These are phyloP conservation scores for Trametes sanguinea DNA, from an alignment of 768 basidiomycete species.

Conservation along the genomic window DNA sequence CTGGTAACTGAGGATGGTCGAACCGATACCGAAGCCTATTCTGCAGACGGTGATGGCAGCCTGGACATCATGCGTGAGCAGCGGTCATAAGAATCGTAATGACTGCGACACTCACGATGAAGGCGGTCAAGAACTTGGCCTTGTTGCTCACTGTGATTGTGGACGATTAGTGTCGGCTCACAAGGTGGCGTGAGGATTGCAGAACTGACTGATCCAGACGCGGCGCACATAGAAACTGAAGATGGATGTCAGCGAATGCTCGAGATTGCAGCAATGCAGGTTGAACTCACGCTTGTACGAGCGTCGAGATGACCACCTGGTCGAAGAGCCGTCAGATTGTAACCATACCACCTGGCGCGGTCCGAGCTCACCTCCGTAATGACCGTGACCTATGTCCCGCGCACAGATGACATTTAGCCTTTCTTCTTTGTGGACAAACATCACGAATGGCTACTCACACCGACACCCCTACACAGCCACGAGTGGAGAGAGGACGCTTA, in stretches of 20 bases:
- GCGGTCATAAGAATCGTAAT: not conserved
- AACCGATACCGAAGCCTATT: slow-evolving; percentile 18
- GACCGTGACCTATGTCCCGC: slow-evolving; percentile 1
- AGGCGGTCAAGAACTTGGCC: slow-evolving; percentile 5
- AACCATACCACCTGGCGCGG: not conserved
- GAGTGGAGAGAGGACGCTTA: not conserved
- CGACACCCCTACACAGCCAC: slow-evolving; percentile 8
- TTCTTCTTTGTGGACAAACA: not conserved
- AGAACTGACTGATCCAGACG: slow-evolving; percentile 13
- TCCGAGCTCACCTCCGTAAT: slow-evolving; percentile 1
- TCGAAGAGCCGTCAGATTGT: not conserved
- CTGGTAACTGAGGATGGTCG: slow-evolving; percentile 16
- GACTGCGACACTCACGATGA: slow-evolving; percentile 1
- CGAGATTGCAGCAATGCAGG: not conserved
- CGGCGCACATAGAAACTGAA: slow-evolving; percentile 1
- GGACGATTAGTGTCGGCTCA: too few relatives aligned
- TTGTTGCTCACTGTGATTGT: slow-evolving; percentile 12
- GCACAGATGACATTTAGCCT: not conserved
- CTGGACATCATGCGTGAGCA: not conserved
- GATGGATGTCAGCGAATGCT: not conserved
- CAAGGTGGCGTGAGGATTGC: not conserved
- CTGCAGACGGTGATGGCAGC: slow-evolving; percentile 9
- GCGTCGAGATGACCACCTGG: slow-evolving; percentile 11
- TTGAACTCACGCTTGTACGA: slow-evolving; percentile 12
- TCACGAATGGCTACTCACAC: not conserved